Evolutionary conservation across 352 stramenopile species (phyloP).

Genomic region (Pythium rhizo-oryzae): DNA sequence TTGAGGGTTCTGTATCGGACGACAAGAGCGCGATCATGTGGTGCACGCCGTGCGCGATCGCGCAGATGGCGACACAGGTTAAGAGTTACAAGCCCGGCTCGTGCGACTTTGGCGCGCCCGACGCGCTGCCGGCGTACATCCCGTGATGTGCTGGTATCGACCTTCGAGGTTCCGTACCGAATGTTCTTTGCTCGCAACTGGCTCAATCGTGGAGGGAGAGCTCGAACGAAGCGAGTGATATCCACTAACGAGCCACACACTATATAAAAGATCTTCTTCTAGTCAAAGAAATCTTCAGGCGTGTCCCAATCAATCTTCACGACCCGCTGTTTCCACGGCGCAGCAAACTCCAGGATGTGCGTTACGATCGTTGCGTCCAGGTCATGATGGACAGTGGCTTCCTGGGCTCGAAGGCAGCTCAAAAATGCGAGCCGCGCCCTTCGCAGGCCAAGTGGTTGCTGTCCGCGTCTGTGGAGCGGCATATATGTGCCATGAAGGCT

Average conservation of each 20-base stretch:
- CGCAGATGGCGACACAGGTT: conserved; percentile 56
- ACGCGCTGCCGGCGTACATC: conserved; percentile 44
- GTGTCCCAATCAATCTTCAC: not conserved
- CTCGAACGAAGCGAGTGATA: no score
- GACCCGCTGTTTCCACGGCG: not conserved
- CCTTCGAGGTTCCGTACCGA: no score
- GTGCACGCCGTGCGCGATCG: conserved; percentile 37
- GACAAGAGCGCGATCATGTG: conserved; percentile 12
- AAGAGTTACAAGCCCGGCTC: conserved; percentile 56
- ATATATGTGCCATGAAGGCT: not conserved
- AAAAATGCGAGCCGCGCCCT: not conserved
- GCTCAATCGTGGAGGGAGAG: no score
- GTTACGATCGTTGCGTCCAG: not conserved
- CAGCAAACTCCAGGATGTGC: not conserved
- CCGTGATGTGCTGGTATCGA: no score
- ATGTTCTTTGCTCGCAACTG: no score
- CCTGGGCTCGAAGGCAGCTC: not conserved
- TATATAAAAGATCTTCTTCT: no score
- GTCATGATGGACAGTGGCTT: not conserved
- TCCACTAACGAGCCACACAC: no score
- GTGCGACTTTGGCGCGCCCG: conserved; percentile 36
- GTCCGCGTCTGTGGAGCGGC: not conserved
- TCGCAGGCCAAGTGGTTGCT: not conserved
- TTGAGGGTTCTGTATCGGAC: conserved; percentile 15
- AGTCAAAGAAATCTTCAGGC: no score